phyloP scores from a whole-genome alignment of 257 asterid genomes.

The Fraxinus cuspidata region DNA sequence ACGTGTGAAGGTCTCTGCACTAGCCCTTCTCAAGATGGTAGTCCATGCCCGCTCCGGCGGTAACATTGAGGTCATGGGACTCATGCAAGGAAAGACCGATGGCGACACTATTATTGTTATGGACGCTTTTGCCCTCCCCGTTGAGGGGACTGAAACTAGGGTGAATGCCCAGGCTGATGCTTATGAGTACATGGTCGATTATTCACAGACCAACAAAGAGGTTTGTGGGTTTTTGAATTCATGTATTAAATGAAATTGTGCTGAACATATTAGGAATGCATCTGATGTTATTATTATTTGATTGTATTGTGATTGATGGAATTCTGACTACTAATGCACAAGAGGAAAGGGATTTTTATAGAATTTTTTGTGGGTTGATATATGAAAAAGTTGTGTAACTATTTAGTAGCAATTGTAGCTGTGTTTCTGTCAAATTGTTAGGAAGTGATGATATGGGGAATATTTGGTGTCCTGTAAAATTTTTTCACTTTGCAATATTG shows the following conservation, averaged over 20 bases:
- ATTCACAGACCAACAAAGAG: conserved; percentile 90
- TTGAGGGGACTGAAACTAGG: conserved; percentile 98
- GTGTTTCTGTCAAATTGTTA: not conserved
- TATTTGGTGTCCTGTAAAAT: not conserved
- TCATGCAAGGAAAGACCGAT: conserved; percentile 99
- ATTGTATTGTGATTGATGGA: not conserved
- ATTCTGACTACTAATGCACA: not conserved
- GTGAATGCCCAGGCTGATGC: conserved; percentile 99
- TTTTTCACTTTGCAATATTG: not conserved
- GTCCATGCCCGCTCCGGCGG: conserved; percentile 99
- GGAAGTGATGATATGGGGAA: not conserved
- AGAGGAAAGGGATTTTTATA: not conserved
- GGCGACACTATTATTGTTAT: conserved; percentile 94
- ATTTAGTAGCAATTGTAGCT: not conserved
- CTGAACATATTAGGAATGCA: not conserved
- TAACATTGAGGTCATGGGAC: conserved; percentile 97
- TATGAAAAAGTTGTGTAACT: not conserved
- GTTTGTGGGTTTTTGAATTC: conserved; percentile 30
- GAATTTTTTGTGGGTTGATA: not conserved
- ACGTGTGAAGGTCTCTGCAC: conserved; percentile 93
- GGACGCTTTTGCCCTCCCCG: conserved; percentile 99
- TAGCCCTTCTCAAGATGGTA: conserved; percentile 97
- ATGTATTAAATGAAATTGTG: not conserved
- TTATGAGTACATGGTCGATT: conserved; percentile 95
- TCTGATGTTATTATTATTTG: not conserved